Conservation (phyloP, 2,329 filamentous ascomycete species). For the Hymenoscyphus fructigenus region DNA sequence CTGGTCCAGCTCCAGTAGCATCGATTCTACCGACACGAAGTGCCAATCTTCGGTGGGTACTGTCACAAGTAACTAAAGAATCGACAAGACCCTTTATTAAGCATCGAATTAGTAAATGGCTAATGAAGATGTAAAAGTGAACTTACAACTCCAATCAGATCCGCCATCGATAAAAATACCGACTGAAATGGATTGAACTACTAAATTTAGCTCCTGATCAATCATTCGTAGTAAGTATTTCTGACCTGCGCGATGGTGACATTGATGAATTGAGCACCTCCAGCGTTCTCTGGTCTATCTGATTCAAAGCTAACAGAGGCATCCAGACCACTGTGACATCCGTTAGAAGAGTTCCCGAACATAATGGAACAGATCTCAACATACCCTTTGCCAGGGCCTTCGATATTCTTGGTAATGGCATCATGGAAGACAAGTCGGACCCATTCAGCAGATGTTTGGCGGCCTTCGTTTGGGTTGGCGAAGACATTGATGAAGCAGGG, state of each 20-base stretch:
- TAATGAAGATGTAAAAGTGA: background rate
- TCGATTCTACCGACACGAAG: slow-evolving; percentile 52
- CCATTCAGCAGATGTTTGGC: slow-evolving; percentile 50
- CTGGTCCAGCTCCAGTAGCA: slow-evolving; percentile 42
- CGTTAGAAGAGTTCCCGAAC: background rate
- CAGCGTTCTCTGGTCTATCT: slow-evolving; percentile 42
- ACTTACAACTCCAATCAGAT: slow-evolving; percentile 14
- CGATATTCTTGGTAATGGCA: slow-evolving; percentile 52
- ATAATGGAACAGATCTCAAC: background rate
- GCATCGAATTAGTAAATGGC: background rate
- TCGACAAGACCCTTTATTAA: slow-evolving; percentile 39
- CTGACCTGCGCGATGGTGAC: slow-evolving; percentile 16
- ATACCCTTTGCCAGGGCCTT: slow-evolving; percentile 20
- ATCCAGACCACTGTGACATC: slow-evolving; percentile 52
- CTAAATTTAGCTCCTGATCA: background rate
- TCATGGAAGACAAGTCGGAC: slow-evolving; percentile 61
- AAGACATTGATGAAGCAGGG: slow-evolving; percentile 16
- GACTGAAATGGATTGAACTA: slow-evolving; percentile 5
- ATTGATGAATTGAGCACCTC: slow-evolving; percentile 41
- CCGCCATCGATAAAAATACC: slow-evolving; percentile 7
- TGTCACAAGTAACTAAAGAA: slow-evolving; percentile 4
- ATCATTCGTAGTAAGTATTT: background rate
- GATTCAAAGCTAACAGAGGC: slow-evolving; percentile 35
- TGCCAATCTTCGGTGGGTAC: background rate
- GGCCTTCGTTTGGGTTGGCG: slow-evolving; percentile 6